Evolutionary conservation across 2,329 filamentous ascomycete species (phyloP), one percentile per base, ranked within the genome.

Genomic region (Nothopassalora personata): DNA sequence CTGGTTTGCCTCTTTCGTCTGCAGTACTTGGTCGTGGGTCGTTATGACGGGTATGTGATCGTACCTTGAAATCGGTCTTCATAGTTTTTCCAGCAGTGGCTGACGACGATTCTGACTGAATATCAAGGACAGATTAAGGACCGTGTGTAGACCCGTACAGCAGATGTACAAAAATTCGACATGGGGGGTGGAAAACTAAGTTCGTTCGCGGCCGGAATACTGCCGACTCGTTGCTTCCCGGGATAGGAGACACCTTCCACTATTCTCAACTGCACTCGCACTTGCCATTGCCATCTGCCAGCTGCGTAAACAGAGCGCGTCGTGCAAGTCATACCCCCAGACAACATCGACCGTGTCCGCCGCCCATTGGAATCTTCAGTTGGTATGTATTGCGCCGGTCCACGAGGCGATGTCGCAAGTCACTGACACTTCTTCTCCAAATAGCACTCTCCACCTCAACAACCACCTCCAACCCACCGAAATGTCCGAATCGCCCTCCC

Each of bases 31-130:
- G n/a, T 23, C 23, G 4, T 7, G 4, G 39, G 13, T 7, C 3
- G 7, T n/a, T 4, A 15, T 5, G 39, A 49, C 13, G 46, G 18
- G n/a, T 23, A 18, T 7, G 8, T 27, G 18, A 19, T 59, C 75
- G 64, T 77, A 95, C 93, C 86, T 94, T 95, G 77, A 97, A 99
- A 78, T 97, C 93, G 67, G 92, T 97, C 89, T 97, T 99, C 94
- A 99, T 99, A 61, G n/a, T 64, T 81, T 59, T 30, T 3, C 23
- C 23, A 23, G 23, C n/a, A 36, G n/a, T 57, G 23, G 23, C 3
- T 30, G 50, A 18, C 34, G 30, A 6, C 3, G 2, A 3, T 3
- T 23, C 23, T 23, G 23, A 23, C 2, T 23, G 23, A 23, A 1
- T 23, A 23, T 23, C 23, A 23, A 23, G 23, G 23, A 23, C 23